Conservation (phyloP, 1,284 basidiomycete genomes). For the Trichosporon faecale region DNA sequence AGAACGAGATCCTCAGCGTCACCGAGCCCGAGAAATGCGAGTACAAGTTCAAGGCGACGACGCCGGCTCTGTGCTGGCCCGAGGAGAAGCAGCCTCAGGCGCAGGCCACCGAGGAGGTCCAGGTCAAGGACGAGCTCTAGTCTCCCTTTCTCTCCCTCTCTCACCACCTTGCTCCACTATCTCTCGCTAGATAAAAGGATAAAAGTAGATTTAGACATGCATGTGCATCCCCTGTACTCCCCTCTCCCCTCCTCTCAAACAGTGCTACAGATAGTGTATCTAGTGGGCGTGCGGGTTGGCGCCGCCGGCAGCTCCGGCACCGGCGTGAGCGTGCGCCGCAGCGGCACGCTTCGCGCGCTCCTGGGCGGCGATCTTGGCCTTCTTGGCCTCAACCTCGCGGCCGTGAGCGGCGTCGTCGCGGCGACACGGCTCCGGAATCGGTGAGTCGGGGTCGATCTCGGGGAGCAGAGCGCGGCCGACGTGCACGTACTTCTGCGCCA, state of each 20-base stretch:
- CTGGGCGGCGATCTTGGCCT: constrained; percentile 3
- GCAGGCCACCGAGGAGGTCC: not conserved
- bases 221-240: constrained; percentile 12
- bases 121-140: constrained; percentile 42
- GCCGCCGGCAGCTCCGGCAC: not conserved
- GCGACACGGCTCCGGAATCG: constrained; percentile 71
- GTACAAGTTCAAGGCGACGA: constrained; percentile 82
- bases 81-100: constrained; percentile 19
- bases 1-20: constrained; percentile 77
- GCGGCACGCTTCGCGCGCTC: not conserved
- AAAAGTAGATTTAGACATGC: constrained; percentile 15
- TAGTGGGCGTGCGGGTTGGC: not conserved
- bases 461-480: constrained; percentile 60
- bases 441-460: constrained; percentile 71
- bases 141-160: not conserved
- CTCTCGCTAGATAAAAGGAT: not conserved
- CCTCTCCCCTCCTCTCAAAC: not conserved
- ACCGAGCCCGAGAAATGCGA: constrained; percentile 96
- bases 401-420: constrained; percentile 5
- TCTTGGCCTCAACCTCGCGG: constrained; percentile 5
- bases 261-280: not conserved
- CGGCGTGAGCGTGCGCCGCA: not conserved
- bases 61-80: constrained; percentile 84
- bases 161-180: not conserved
- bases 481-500: constrained; percentile 68